Conservation (phyloP, 805 yeast species). For the Zygosaccharomyces pseudorouxii region DNA sequence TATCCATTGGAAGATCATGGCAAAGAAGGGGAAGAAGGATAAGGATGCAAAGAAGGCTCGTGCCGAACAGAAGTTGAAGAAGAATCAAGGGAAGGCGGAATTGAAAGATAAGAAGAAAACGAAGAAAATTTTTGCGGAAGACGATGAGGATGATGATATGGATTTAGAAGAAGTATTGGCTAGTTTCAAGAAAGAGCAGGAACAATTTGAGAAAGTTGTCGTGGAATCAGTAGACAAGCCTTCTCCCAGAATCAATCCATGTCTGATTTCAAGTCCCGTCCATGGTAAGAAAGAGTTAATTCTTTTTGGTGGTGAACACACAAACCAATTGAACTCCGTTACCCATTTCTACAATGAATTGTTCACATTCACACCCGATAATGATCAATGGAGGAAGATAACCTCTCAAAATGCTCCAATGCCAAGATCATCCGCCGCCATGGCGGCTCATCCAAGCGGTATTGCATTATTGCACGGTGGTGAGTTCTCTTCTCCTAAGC, state of each 20-base stretch:
- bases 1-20: slow-evolving; percentile 47
- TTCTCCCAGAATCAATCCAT: slow-evolving; percentile 62
- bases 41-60: slow-evolving; percentile 91
- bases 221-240: slow-evolving; percentile 60
- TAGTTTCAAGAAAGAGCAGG: slow-evolving; percentile 76
- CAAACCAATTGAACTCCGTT: slow-evolving; percentile 41
- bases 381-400: slow-evolving; percentile 74
- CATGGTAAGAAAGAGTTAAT: slow-evolving; percentile 74
- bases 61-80: slow-evolving; percentile 74
- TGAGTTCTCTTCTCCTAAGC: slow-evolving; percentile 95
- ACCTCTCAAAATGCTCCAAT: slow-evolving; percentile 84
- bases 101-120: slow-evolving; percentile 68
- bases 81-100: slow-evolving; percentile 70
- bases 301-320: slow-evolving; percentile 85
- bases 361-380: slow-evolving; percentile 65
- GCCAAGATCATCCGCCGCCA: slow-evolving; percentile 89
- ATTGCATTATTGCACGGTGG: slow-evolving; percentile 87
- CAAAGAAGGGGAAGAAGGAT: slow-evolving; percentile 78
- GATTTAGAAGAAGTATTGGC: slow-evolving; percentile 82
- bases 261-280: slow-evolving; percentile 69
- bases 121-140: slow-evolving; percentile 63
- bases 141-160: slow-evolving; percentile 74
- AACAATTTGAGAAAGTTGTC: slow-evolving; percentile 64
- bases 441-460: slow-evolving; percentile 91
- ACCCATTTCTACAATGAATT: slow-evolving; percentile 81